Percentiles rank a stretch among this genome's conserved stretches.
Conservation (phyloP, 108 stramenopile species). For the Discostella pseudostelligera region DNA sequence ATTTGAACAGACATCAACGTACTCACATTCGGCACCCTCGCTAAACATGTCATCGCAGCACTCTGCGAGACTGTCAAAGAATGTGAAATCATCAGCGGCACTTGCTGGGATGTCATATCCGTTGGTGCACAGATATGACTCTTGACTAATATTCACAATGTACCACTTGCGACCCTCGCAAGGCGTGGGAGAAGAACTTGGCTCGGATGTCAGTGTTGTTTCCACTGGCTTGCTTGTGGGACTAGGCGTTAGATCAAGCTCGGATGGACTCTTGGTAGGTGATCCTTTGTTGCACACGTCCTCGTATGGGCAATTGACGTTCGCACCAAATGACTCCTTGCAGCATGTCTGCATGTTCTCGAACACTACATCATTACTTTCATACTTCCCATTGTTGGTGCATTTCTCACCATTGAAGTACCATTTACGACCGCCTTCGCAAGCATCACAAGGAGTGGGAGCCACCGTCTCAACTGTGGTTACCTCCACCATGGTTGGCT, state of each 20-base stretch:
- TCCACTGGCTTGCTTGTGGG: no score
- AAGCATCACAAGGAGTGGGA: conserved; percentile 5
- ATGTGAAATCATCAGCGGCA: not conserved
- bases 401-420: conserved; percentile 1
- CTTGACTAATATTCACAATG: not conserved
- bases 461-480: not conserved
- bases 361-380: not conserved
- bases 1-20: not conserved
- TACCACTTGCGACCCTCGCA: conserved; percentile 22
- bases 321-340: not conserved
- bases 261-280: no score
- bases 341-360: not conserved
- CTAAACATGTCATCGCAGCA: not conserved
- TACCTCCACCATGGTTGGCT: no score
- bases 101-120: conserved; percentile 9
- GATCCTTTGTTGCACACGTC: not conserved
- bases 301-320: not conserved
- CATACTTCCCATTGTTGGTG: not conserved
- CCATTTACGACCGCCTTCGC: conserved; percentile 5
- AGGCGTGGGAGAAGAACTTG: conserved; percentile 7
- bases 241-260: no score
- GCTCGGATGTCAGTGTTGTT: not conserved
- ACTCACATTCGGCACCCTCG: not conserved
- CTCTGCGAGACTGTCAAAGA: not conserved
- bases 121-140: conserved; percentile 7